Base-by-base conservation (phyloP, 1,284 basidiomycete species). In the Moniliella sp. region DNA sequence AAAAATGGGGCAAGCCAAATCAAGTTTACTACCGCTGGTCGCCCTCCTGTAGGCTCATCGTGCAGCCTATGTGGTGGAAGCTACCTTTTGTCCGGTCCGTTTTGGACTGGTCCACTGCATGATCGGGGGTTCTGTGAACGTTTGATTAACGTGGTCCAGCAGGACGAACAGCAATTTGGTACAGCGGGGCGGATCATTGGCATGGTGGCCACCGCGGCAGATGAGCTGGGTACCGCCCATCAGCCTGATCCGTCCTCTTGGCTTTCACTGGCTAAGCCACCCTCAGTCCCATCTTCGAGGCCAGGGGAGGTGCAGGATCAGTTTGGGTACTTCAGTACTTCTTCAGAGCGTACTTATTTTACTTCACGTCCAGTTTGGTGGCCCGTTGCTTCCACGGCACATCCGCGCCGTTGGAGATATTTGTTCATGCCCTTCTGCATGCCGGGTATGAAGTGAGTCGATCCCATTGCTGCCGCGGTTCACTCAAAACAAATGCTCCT, bases 21-120 rank as follows among this genome's bases (percentile, higher is more conserved):
- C 31, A 57, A 59, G 31, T 54, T 39, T 65, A 82, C 78, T 55
- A 74, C 73, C 1, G 72, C 75, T 10, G 49, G 67, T n/a, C n/a
- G n/a, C n/a, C 81, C 83, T 0, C 65, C 74, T 0, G 69, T 74
- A 0, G 54, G 61, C 9, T 69, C 71, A 18, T 65, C 65, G 35
- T 94, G 88, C 53, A 71, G 71, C 1, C 77, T 93, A 57, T 97
- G 88, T 55, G 74, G 75, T 11, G 73, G 78, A n/a, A 62, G 78
- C 81, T 48, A 36, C 51, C 47, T 5, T 8, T n/a, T n/a, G n/a
- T 82, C 79, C 13, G 88, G 88, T 0, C 88, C 88, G 0, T 86
- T 99, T 79, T 97, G 88, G 88, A 73, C 78, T 9, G 86, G 78
- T 1, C 71, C 76, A 0, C 64, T 99, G 14, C 88, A 97, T 51